Evolutionary conservation across 2,329 filamentous ascomycete genomes (phyloP).

Genomic region (Colletotrichum musae): DNA sequence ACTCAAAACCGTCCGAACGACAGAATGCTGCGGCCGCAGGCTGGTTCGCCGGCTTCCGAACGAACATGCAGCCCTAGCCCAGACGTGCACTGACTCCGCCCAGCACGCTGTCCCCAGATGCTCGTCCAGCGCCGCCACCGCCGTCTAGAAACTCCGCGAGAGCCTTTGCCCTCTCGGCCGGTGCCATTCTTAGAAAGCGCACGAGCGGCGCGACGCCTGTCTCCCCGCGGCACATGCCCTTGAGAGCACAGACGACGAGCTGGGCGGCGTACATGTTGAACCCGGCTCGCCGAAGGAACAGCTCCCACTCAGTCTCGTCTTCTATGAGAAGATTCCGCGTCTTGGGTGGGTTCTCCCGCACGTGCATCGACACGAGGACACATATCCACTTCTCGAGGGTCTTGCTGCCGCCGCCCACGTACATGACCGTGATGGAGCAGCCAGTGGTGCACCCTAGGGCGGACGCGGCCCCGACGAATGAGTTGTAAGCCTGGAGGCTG

Average conservation of each 20-base stretch:
- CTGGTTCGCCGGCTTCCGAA: constrained; percentile 23
- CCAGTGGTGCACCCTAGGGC: constrained; percentile 50
- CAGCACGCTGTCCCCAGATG: background rate
- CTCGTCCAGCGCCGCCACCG: constrained; percentile 14
- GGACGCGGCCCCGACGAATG: constrained; percentile 65
- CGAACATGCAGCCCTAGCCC: background rate
- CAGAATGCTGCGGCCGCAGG: background rate
- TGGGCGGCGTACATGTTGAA: constrained; percentile 56
- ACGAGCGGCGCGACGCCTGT: constrained; percentile 47
- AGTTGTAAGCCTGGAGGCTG: constrained; percentile 61
- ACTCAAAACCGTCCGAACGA: constrained; percentile 33
- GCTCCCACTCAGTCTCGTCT: constrained; percentile 58
- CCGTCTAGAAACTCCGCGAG: constrained; percentile 49
- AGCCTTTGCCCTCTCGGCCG: constrained; percentile 44
- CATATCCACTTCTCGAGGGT: constrained; percentile 70
- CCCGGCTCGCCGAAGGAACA: constrained; percentile 53
- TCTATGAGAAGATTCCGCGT: constrained; percentile 54
- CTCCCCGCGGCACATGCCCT: constrained; percentile 41
- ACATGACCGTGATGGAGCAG: constrained; percentile 55
- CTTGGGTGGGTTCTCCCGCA: constrained; percentile 37
- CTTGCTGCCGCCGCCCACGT: constrained; percentile 65
- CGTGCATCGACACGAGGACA: constrained; percentile 64
- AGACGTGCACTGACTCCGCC: constrained; percentile 33
- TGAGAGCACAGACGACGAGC: constrained; percentile 48
- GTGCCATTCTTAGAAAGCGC: constrained; percentile 50